These are phyloP conservation scores for Isabelozyma pseudorhagii DNA, from an alignment of 805 yeast genomes.

Conservation along the genomic window DNA sequence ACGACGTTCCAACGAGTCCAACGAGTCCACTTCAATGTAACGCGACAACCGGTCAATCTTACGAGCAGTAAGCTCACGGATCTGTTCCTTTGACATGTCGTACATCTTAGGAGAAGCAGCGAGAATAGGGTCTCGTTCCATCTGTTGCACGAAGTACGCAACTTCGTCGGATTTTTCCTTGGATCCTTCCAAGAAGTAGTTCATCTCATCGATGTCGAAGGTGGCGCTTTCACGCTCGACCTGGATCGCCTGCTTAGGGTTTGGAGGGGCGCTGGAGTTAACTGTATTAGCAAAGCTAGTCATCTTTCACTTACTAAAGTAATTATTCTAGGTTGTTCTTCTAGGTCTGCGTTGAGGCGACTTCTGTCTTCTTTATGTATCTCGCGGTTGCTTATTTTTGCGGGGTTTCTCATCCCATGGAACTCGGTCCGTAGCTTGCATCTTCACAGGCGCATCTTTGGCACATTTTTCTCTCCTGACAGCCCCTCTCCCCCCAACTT, in stretches of 20 bases:
- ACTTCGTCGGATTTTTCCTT: constrained; percentile 21
- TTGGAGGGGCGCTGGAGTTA: constrained; percentile 16
- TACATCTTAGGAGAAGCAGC: constrained; percentile 21
- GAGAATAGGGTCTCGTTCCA: constrained; percentile 34
- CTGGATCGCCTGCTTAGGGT: constrained; percentile 16
- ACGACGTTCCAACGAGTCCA: constrained; percentile 24
- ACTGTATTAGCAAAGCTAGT: constrained; percentile 10
- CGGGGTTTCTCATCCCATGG: not conserved
- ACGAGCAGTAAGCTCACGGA: constrained; percentile 27
- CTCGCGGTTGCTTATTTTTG: not conserved
- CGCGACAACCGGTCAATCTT: constrained; percentile 30
- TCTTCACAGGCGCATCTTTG: not conserved
- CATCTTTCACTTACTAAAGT: not conserved
- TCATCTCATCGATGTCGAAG: constrained; percentile 19
- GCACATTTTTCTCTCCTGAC: constrained; percentile 1
- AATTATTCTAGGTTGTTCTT: no score
- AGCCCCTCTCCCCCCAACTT: not conserved
- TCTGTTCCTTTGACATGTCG: constrained; percentile 24
- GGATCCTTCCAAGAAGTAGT: constrained; percentile 21
- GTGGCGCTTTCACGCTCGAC: constrained; percentile 15
- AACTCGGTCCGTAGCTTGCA: not conserved
- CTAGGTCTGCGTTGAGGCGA: not conserved
- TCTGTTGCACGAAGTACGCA: constrained; percentile 22
- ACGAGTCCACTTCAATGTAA: constrained; percentile 27
- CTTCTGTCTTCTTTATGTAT: not conserved